phyloP scores from a whole-genome alignment of 2,329 filamentous ascomycete species.

The Pseudogymnoascus sp. region DNA sequence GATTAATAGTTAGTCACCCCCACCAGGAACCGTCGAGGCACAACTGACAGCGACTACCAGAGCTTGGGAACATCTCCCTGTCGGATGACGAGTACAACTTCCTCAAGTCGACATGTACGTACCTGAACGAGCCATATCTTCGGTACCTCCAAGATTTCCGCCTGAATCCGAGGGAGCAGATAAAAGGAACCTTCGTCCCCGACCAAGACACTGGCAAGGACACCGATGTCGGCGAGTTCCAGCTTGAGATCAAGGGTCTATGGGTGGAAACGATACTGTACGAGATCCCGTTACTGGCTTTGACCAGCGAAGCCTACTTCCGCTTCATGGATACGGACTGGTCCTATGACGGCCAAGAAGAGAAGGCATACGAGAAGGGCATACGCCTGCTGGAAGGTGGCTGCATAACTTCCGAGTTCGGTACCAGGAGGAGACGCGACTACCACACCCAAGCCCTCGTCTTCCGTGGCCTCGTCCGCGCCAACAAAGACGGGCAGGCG shows the following conservation, averaged over 20 bases:
- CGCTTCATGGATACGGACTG: constrained; percentile 92
- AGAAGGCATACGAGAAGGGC: constrained; percentile 78
- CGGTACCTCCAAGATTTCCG: constrained; percentile 74
- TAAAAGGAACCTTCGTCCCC: constrained; percentile 52
- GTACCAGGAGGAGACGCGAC: constrained; percentile 78
- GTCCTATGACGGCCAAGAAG: constrained; percentile 79
- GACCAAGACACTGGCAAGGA: constrained; percentile 53
- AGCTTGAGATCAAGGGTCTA: constrained; percentile 68
- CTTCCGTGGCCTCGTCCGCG: constrained; percentile 74
- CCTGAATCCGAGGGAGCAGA: constrained; percentile 72
- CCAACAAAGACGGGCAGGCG: constrained; percentile 62
- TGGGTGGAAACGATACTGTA: constrained; percentile 98
- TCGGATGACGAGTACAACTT: constrained; percentile 74
- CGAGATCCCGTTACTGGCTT: constrained; percentile 86
- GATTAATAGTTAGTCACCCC: constrained; percentile 58
- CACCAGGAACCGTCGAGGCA: background rate
- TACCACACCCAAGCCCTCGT: constrained; percentile 94
- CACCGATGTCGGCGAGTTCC: constrained; percentile 64
- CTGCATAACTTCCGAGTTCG: constrained; percentile 90
- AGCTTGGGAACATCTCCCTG: constrained; percentile 74
- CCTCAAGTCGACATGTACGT: constrained; percentile 70
- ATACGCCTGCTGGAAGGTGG: constrained; percentile 68
- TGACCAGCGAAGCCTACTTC: constrained; percentile 96
- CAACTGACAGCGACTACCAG: constrained; percentile 38
- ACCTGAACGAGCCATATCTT: constrained; percentile 71